A percentile compares a stretch with the other conserved stretches of the same genome.
Conservation (phyloP, 495 filamentous ascomycete genomes). For the Lepraria neglecta region DNA sequence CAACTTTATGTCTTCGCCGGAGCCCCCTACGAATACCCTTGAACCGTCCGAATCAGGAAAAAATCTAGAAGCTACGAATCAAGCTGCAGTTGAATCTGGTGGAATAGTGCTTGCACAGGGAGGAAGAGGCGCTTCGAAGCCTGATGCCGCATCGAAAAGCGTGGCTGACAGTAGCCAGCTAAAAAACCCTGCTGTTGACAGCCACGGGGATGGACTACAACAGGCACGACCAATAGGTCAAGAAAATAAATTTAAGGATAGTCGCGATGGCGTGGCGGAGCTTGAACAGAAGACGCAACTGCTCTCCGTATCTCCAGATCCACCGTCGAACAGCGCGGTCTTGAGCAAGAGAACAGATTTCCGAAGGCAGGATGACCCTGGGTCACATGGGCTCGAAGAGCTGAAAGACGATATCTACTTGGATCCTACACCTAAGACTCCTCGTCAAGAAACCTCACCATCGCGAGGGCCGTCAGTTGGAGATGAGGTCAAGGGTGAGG, state of each 20-base stretch:
- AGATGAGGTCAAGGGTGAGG: constrained; percentile 42
- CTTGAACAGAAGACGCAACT: background rate
- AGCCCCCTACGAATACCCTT: background rate
- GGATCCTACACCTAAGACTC: constrained; percentile 58
- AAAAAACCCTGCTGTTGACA: background rate
- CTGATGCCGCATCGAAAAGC: background rate
- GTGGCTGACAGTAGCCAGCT: background rate
- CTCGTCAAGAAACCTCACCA: constrained; percentile 35
- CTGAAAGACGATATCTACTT: constrained; percentile 52
- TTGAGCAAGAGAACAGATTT: too few species aligned
- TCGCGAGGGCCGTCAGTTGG: constrained; percentile 44
- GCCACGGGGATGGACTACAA: background rate
- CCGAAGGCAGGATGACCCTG: background rate
- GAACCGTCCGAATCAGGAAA: background rate
- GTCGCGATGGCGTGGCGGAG: background rate
- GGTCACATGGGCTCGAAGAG: background rate
- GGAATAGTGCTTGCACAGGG: background rate
- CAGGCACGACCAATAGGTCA: background rate
- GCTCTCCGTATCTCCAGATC: background rate
- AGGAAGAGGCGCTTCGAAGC: background rate
- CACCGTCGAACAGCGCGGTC: background rate
- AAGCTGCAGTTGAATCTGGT: background rate
- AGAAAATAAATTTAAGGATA: background rate
- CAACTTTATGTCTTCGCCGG: constrained; percentile 13
- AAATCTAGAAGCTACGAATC: background rate